Base-by-base conservation (phyloP, 345 rosid species). In the Adansonia digitata region DNA sequence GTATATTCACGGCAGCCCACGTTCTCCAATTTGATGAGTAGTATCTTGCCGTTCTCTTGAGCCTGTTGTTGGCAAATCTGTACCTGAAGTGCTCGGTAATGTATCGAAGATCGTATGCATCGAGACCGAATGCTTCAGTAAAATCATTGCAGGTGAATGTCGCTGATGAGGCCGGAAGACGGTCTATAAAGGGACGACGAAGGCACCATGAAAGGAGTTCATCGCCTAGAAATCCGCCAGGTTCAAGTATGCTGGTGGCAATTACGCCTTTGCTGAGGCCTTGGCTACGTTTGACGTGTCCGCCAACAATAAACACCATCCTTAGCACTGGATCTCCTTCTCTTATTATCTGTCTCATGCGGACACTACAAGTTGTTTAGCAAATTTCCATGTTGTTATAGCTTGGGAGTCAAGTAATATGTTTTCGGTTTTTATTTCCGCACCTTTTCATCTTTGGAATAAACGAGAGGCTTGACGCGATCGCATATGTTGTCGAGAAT, bases 401-500 rank as follows among this genome's bases (percentile, higher is more conserved):
- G 53, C 22, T 24, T 0, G 35, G 22, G 26, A 43, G 12, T 67
- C 11, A 27, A 66, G 12, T 43, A 15, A 15, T 13, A 10, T 45
- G 10, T 45, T 17, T 4, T 43, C 20, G 5, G 17, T 43, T 66
- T n/a, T 43, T 1, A 10, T 67, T 67, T 67, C 53, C 2, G 49
- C 20, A 94, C 98, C 98, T 92, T 94, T 85, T 92, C 98, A 31
- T 89, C 97, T 75, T 84, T 89, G 4, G 94, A 91, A 86, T 83
- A 94, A 49, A 94, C 84, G 9, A 90, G 82, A 17, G 94, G 92
- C 81, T 71, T 88, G 39, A 87, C 89, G 3, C 97, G 84, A 72
- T 94, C 97, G n/a, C 98, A 94, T 14, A 94, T 91, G 84, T 94
- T 92, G 86, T 94, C 98, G 0, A 94, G 91, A 69, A 91, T 94